Evolutionary conservation across 345 rosid genomes (phyloP), one percentile per base, ranked within the genome.

Genomic region (Fremontodendron californicum): DNA sequence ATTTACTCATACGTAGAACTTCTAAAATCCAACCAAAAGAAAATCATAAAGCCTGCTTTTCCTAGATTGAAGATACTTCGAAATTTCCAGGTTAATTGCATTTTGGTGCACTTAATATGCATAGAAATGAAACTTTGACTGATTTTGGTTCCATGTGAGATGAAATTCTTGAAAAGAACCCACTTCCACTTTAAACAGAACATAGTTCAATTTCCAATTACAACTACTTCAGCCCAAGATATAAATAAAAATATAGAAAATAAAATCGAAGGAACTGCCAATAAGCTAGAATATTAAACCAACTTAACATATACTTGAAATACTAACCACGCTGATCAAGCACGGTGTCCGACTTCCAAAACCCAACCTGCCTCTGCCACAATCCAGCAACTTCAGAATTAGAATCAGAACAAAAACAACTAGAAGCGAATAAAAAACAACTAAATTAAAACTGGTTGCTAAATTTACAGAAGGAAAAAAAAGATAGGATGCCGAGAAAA

Each of bases 291-390:
- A n/a, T n/a, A n/a, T n/a, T n/a, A n/a, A n/a, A 39, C 29, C 10
- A 15, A 42, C 29, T 19, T 39, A 18, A 37, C 15, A n/a, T 18
- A 45, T 4, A 12, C 9, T 19, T 15, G 51, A 49, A 31, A 67
- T 72, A 85, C 92, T 81, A 54, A 87, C 89, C 87, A 70, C 75
- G 76, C 39, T 70, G 84, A 77, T 81, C 85, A 57, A 80, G 78
- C 75, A 75, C 16, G 29, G 78, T 43, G 63, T 86, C 84, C 18
- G 83, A 77, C 78, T 82, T 89, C 88, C 87, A 85, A 73, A 85
- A 84, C 37, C 88, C 88, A 18, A 86, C 81, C 78, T 83, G 86
- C 76, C 84, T 79, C 87, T 84, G 86, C 81, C 67, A 85, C 7
- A 75, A 45, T 19, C 55, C 35, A 79, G 29, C 37, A 80, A 73